Evolutionary conservation across 768 basidiomycete genomes (phyloP).

Genomic region (Kwoniella heveanensis): DNA sequence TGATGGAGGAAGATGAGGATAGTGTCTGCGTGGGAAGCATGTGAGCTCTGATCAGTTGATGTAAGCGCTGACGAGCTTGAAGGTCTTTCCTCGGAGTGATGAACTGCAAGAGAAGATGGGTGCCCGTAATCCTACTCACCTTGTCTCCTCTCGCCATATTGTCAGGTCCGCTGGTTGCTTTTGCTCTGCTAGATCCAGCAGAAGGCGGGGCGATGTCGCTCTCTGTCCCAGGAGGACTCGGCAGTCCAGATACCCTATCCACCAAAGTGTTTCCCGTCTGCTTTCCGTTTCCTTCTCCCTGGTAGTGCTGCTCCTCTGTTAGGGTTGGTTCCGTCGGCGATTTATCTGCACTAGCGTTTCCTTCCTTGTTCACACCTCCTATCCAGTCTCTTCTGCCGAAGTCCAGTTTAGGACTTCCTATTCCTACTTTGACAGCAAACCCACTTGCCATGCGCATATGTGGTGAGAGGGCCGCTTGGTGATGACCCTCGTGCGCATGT

Average conservation of each 20-base stretch:
- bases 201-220: conserved; percentile 31
- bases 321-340: conserved; percentile 11
- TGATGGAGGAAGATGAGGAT: neutral
- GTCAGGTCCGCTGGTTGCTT: neutral
- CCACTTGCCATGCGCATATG: conserved; percentile 21
- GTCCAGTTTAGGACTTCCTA: conserved; percentile 29
- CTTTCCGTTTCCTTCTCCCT: neutral
- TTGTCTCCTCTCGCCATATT: neutral
- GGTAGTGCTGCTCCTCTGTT: neutral
- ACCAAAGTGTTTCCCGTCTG: conserved; percentile 24
- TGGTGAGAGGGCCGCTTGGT: neutral
- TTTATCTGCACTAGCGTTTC: neutral
- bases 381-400: conserved; percentile 27
- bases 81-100: neutral
- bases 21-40: neutral
- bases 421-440: conserved; percentile 27
- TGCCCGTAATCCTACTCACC: no score
- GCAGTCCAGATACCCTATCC: conserved; percentile 35
- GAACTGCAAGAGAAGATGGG: no score
- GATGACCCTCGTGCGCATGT: neutral
- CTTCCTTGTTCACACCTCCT: conserved; percentile 10
- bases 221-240: conserved; percentile 46
- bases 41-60: neutral
- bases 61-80: neutral
- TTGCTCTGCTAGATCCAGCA: neutral